A percentile compares a stretch with the other conserved stretches of the same genome.
These are phyloP conservation scores for Hanseniaspora osmophila DNA, from an alignment of 805 yeast species.

Conservation along the genomic window DNA sequence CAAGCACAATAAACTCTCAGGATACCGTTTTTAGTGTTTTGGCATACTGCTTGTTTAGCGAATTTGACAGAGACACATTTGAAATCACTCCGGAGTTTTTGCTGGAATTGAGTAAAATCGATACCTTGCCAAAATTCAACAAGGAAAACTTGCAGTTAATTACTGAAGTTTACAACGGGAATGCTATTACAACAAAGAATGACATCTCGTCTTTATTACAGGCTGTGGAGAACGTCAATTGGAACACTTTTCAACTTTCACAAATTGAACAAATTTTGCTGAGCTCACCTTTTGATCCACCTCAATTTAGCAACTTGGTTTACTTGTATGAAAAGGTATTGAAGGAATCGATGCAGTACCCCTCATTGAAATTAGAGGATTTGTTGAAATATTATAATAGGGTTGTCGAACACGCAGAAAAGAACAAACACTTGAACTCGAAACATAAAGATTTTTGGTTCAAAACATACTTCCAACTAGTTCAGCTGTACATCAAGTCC, in stretches of 20 bases:
- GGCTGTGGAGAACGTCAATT: not conserved
- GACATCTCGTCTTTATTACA: not conserved
- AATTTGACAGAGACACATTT: constrained; percentile 1
- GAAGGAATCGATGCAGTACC: not conserved
- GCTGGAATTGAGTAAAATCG: constrained; percentile 17
- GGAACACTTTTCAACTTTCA: not conserved
- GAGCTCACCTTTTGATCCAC: not conserved
- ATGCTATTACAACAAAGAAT: not conserved
- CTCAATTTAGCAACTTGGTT: constrained; percentile 4
- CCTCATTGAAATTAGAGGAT: constrained; percentile 6
- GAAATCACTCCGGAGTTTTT: constrained; percentile 12
- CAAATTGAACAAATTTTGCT: not conserved
- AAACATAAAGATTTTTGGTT: constrained; percentile 17
- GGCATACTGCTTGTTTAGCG: constrained; percentile 14
- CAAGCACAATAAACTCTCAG: constrained; percentile 1
- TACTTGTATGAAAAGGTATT: constrained; percentile 3
- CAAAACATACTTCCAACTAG: constrained; percentile 14
- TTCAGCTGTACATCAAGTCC: constrained; percentile 14
- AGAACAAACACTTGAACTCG: constrained; percentile 8
- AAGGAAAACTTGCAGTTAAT: not conserved
- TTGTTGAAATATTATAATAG: constrained; percentile 8
- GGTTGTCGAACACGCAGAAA: constrained; percentile 3
- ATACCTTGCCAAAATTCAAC: not conserved
- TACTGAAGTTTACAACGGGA: not conserved
- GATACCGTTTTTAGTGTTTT: constrained; percentile 15